Evolutionary conservation across 148 eudicot species (phyloP), one percentile per base, ranked within the genome.

Genomic region (Persicaria tinctoria): DNA sequence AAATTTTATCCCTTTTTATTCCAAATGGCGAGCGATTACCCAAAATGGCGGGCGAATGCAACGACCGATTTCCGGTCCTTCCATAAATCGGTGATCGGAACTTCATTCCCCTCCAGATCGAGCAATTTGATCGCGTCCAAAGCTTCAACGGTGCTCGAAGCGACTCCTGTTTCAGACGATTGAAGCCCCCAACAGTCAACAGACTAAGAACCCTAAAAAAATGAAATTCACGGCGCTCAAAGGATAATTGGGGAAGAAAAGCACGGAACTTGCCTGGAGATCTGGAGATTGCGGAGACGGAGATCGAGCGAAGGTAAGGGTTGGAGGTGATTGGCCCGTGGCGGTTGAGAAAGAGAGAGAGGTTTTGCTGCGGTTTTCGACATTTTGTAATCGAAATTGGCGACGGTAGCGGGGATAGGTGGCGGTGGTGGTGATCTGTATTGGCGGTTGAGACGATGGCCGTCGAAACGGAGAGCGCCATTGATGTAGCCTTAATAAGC

Each of bases 41-140:
- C 99, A 50, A 92, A 96, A 89, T 96, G 99, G 44, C 99, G 94
- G 76, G 99, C 97, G 78, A 96, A 96, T 54, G 99, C 97, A 62
- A 92, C 87, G 71, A 96, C 93, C 57, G 93, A 93, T 80, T 86
- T 96, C 84, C 99, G 84, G 78, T 92, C 93, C 77, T 89, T 89
- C 99, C 99, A 96, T 75, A 96, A 84, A 86, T 90, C 94, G 76
- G 94, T 81, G 51, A 92, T 89, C 0, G 89, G 76, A 73, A 92
- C 49, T 17, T 82, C 83, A 73, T 86, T 89, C 73, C 97, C 97
- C 71, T 80, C 71, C 89, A 96, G 84, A 88, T 87, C 93, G 82
- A 82, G 84, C 62, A 96, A 90, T 75, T 75, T 20, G 14, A 87
- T 94, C 46, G 56, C 81, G 51, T 92, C 95, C 86, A 96, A 74